phyloP scores from a whole-genome alignment of 2,329 filamentous ascomycete species.

The Harringtonia lauricola region DNA sequence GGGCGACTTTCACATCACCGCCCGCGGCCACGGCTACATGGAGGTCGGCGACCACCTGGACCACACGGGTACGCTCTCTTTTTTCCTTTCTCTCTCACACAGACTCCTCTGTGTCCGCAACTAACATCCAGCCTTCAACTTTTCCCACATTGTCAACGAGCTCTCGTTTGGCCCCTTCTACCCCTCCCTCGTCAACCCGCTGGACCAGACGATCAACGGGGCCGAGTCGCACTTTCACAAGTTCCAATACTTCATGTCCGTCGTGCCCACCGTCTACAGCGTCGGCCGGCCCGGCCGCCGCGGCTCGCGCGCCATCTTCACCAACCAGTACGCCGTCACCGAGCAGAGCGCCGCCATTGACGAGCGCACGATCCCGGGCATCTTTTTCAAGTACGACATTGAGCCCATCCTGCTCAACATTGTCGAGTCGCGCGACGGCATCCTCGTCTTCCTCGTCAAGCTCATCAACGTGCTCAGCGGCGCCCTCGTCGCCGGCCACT shows the following conservation, averaged over 20 bases:
- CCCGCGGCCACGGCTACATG: constrained; percentile 86
- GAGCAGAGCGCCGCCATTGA: constrained; percentile 65
- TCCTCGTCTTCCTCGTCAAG: constrained; percentile 67
- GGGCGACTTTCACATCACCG: constrained; percentile 96
- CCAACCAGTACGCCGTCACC: constrained; percentile 97
- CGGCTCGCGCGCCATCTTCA: constrained; percentile 56
- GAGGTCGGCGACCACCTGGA: constrained; percentile 72
- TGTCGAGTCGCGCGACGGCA: constrained; percentile 65
- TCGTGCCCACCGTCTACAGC: constrained; percentile 91
- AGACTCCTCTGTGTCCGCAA: too few relatives aligned
- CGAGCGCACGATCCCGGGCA: constrained; percentile 67
- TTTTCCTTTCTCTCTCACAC: not conserved
- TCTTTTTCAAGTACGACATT: constrained; percentile 99
- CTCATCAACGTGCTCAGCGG: constrained; percentile 86
- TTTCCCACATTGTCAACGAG: constrained; percentile 92
- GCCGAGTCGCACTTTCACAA: constrained; percentile 79
- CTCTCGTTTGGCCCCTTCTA: constrained; percentile 97
- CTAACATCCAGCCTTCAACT: constrained; percentile 67
- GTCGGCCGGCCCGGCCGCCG: constrained; percentile 31
- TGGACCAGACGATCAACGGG: constrained; percentile 77
- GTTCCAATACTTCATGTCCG: constrained; percentile 93
- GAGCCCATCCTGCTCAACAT: constrained; percentile 87
- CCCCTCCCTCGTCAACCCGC: constrained; percentile 82
- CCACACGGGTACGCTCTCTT: constrained; percentile 53
- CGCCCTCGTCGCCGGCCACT: constrained; percentile 85